Base-by-base conservation (phyloP, 2,329 filamentous ascomycete species). In the Hypoxylon sp. region DNA sequence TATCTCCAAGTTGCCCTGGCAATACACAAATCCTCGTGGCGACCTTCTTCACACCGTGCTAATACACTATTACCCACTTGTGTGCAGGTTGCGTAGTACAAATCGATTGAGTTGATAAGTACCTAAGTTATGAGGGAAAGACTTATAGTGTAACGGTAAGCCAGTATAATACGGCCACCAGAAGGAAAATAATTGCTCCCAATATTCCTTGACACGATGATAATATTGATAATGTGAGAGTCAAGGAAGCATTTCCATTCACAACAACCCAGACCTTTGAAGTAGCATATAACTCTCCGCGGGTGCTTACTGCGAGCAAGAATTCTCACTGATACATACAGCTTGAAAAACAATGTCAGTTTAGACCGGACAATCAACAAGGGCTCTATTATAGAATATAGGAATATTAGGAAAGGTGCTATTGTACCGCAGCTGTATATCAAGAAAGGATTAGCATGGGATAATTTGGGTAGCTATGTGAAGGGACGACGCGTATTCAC, bases 361-460 rank as follows among this genome's bases (percentile, higher is more conserved):
- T 62, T n/a, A 17, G 11, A 17, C 13, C 24, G 21, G 27, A 13
- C 13, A 39, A 11, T 19, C 17, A 47, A 15, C 24, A 10, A 31
- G 13, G 3, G 27, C 17, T 5, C 35, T 27, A 37, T 21, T 24
- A 24, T 29, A 6, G 2, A n/a, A 10, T 32, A 17, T n/a, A 17
- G 2, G 2, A 10, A 56, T 56, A 31, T n/a, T 32, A 32, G 17
- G 10, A 48, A 46, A 17, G 15, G 15, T 21, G 35, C 42, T 46
- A 3, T 6, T 37, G 32, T 67, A 67, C 64, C 7, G 31, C 58
- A 67, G 37, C 53, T 62, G 29, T 13, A 37, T 37, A 24, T 17
- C n/a, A 44, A 19, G 3, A 42, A 17, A 21, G 7, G 6, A n/a
- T 59, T 32, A 51, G 52, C 24, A 27, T 53, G 19, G 11, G 51